Evolutionary conservation across 2,329 filamentous ascomycete species (phyloP).

Genomic region (Herpomyces periplanetae): DNA sequence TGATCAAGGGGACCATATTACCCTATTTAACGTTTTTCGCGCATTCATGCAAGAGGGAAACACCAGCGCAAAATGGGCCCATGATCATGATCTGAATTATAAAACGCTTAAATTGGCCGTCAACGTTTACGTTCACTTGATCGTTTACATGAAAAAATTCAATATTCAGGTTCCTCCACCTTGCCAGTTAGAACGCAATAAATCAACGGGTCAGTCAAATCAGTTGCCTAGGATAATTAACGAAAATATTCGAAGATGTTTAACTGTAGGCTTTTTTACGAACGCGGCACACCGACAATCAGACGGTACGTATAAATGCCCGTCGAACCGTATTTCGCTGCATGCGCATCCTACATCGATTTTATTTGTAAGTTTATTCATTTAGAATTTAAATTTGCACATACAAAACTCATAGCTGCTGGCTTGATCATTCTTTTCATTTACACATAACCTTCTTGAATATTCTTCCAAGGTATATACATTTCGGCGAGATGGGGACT

Average conservation of each 20-base stretch:
- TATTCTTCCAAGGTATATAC: too few species aligned
- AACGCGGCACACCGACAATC: slow-evolving; percentile 76
- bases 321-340: slow-evolving; percentile 35
- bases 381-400: slow-evolving; percentile 1
- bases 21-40: slow-evolving; percentile 67
- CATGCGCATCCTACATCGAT: slow-evolving; percentile 67
- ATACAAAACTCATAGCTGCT: too few species aligned
- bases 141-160: slow-evolving; percentile 52
- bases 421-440: too few species aligned
- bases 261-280: slow-evolving; percentile 65
- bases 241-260: slow-evolving; percentile 41
- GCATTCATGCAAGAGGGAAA: slow-evolving; percentile 45
- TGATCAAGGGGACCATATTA: slow-evolving; percentile 74
- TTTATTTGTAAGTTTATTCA: slow-evolving; percentile 24
- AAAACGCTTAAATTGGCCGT: slow-evolving; percentile 44
- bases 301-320: slow-evolving; percentile 54
- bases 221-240: slow-evolving; percentile 13
- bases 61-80: slow-evolving; percentile 53
- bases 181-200: slow-evolving; percentile 6
- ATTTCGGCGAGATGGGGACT: slow-evolving; percentile 3
- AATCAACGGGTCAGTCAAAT: slow-evolving; percentile 6
- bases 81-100: slow-evolving; percentile 52
- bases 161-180: slow-evolving; percentile 16
- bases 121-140: slow-evolving; percentile 49
- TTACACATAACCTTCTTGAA: too few species aligned